These are phyloP conservation scores for Codiaeum variegatum DNA, from an alignment of 441 rosid genomes.

Conservation along the genomic window DNA sequence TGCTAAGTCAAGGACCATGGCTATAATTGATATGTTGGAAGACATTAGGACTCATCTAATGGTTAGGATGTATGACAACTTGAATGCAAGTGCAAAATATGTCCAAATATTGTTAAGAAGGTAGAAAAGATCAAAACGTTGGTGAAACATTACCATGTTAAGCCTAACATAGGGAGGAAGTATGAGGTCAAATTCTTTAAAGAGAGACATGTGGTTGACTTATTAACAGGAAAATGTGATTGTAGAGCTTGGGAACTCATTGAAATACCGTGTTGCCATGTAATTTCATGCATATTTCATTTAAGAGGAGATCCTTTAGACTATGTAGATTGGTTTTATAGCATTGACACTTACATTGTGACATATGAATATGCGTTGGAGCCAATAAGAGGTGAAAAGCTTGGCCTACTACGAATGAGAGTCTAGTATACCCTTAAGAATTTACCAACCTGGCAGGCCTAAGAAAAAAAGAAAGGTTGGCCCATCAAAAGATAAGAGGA, in stretches of 20 bases:
- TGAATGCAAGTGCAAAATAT: neutral
- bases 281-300: neutral
- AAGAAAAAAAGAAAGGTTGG: too few relatives aligned
- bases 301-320: neutral
- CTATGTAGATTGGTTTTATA: neutral
- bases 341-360: too few relatives aligned
- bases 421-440: too few relatives aligned
- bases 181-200: neutral
- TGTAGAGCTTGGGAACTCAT: neutral
- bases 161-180: neutral
- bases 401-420: too few relatives aligned
- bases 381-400: too few relatives aligned
- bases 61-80: neutral
- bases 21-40: neutral
- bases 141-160: neutral
- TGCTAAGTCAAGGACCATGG: neutral
- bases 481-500: too few relatives aligned
- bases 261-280: neutral
- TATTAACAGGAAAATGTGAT: neutral
- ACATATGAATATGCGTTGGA: too few relatives aligned
- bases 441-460: too few relatives aligned
- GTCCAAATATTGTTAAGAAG: neutral
- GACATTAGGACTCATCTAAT: neutral
- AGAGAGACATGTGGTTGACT: neutral
- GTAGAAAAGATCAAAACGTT: neutral